Evolutionary conservation across 495 filamentous ascomycete species (phyloP), one percentile per base, ranked within the genome.

Genomic region (Hypoxylon lienhwacheense): DNA sequence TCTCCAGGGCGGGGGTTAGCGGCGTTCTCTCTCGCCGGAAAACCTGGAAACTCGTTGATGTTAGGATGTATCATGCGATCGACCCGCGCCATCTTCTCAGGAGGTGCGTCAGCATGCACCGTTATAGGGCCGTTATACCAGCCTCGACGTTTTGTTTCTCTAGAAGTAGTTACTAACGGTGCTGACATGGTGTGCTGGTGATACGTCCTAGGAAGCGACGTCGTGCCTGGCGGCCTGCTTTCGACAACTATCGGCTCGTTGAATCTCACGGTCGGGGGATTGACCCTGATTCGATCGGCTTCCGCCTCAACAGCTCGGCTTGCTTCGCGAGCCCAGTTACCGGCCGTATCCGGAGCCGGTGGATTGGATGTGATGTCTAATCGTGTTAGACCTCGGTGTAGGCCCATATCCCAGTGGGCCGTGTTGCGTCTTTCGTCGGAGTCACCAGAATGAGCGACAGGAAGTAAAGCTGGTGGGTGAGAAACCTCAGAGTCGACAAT

Each of bases 331-430:
- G 77, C 76, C 77, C 79, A 81, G 4, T 67, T 57, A 3, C 73
- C 64, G 0, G 77, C 73, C 5, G 81, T 71, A 45, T 89, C 87
- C 33, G 73, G 69, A 5, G 81, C 77, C 10, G 72, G 69, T n/a
- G 74, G 66, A 8, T 76, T 76, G 66, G 76, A 69, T 66, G 81
- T 61, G 72, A 95, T 84, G 42, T 91, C 87, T 7, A 93, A 78
- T 26, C 85, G 78, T 1, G 83, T 89, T 11, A 95, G 63, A 15
- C 85, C 87, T 24, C 81, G 83, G 53, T 95, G 87, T 21, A 95
- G 67, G 2, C 80, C 81, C 73, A 82, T 84, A 50, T 93, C 90
- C 84, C 88, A 95, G 5, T 86, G 85, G 7, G 77, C 72, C 44
- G 82, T 77, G 19, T 75, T 79, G 11, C 83, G 81, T 22, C 83